These are phyloP conservation scores for Stephania japonica DNA, from an alignment of 164 flowering plant species.

Conservation along the genomic window DNA sequence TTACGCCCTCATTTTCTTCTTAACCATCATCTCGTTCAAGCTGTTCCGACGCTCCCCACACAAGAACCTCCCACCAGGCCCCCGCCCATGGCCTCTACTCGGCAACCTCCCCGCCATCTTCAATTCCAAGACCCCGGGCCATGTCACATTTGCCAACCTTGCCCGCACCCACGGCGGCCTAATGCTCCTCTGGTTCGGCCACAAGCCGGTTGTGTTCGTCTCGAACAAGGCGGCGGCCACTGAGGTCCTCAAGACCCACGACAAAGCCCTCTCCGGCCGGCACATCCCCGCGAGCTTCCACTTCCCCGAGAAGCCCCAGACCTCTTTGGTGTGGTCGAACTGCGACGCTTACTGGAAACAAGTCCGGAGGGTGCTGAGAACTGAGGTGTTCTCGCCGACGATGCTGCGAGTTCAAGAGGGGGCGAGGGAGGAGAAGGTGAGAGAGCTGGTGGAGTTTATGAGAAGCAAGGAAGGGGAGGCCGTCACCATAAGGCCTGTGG, in stretches of 20 bases:
- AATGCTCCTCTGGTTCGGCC: constrained; percentile 11
- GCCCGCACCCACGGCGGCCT: constrained; percentile 16
- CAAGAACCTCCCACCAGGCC: too few species aligned
- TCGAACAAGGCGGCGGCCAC: constrained; percentile 10
- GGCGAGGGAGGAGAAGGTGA: background rate
- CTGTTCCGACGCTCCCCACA: too few species aligned
- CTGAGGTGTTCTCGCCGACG: background rate
- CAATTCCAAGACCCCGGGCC: background rate
- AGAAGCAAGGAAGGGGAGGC: background rate
- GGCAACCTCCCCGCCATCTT: constrained; percentile 11
- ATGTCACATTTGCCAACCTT: background rate
- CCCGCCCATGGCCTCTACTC: constrained; percentile 11
- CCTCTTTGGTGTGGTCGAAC: background rate
- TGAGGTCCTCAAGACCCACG: constrained; percentile 17
- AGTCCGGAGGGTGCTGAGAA: background rate
- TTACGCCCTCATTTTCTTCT: too few species aligned
- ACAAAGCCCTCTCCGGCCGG: constrained; percentile 5
- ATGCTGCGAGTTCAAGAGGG: background rate
- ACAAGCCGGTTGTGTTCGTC: constrained; percentile 8
- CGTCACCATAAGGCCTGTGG: background rate
- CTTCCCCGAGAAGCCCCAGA: background rate
- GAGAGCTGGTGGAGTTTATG: background rate
- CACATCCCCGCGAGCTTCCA: background rate
- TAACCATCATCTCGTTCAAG: too few species aligned
- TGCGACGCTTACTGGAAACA: constrained; percentile 4